Evolutionary conservation across 169 alveolate species (phyloP).

Genomic region (Eimeria tenella): DNA sequence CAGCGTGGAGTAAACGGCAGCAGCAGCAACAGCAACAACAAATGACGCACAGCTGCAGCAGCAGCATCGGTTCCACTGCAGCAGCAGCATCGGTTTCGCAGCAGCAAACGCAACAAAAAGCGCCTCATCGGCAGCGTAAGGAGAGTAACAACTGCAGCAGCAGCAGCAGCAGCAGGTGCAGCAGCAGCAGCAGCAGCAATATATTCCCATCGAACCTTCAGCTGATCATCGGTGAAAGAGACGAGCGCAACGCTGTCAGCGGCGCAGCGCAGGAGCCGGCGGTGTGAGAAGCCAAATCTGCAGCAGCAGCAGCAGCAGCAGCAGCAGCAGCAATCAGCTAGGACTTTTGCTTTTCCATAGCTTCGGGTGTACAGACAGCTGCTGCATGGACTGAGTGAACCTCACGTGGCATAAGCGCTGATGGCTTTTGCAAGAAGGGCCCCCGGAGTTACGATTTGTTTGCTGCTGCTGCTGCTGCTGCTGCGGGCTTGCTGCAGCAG

Average conservation of each 20-base stretch:
- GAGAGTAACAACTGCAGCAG: neutral
- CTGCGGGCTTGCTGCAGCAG: slow-evolving; percentile 52
- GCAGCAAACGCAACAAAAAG: neutral
- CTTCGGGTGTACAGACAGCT: neutral
- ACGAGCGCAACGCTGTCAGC: neutral
- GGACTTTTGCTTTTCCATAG: no score
- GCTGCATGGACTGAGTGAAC: neutral
- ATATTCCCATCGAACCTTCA: slow-evolving; percentile 10
- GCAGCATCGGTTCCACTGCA: neutral
- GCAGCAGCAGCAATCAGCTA: slow-evolving; percentile 18
- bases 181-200: slow-evolving; percentile 4
- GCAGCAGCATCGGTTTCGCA: neutral
- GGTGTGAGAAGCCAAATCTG: slow-evolving; percentile 27
- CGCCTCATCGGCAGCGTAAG: neutral
- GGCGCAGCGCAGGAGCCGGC: slow-evolving; percentile 44
- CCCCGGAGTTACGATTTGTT: slow-evolving; percentile 29
- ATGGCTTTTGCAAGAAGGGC: slow-evolving; percentile 29
- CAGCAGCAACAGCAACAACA: neutral
- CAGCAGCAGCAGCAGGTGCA: neutral
- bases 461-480: slow-evolving; percentile 63
- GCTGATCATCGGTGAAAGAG: slow-evolving; percentile 1
- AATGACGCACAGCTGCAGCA: neutral
- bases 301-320: slow-evolving; percentile 31
- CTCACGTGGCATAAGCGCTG: slow-evolving; percentile 50
- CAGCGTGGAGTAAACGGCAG: neutral